Evolutionary conservation across 495 filamentous ascomycete species (phyloP).

Genomic region (Halenospora varia): DNA sequence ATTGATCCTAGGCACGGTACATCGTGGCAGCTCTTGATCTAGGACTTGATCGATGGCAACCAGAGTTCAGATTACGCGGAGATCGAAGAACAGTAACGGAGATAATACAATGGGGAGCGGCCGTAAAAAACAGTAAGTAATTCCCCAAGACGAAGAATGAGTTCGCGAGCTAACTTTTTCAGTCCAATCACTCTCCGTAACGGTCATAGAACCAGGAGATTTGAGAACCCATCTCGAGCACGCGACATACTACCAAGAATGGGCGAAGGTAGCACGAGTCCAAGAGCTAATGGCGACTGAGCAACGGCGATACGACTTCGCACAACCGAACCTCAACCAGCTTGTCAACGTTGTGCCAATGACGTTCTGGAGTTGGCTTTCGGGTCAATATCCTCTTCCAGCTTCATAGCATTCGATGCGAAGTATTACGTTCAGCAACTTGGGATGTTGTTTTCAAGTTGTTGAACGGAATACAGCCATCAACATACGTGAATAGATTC

Average conservation of each 20-base stretch:
- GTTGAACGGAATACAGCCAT: no score
- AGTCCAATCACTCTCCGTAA: constrained; percentile 11
- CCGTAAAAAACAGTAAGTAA: constrained; percentile 19
- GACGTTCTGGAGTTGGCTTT: constrained; percentile 41
- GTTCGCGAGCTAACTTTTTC: neutral
- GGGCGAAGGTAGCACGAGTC: constrained; percentile 17
- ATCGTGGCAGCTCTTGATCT: constrained; percentile 58
- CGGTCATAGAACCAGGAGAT: constrained; percentile 18
- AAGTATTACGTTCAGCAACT: no score
- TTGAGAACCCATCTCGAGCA: constrained; percentile 18
- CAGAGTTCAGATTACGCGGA: constrained; percentile 61
- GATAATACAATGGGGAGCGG: constrained; percentile 32
- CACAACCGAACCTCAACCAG: constrained; percentile 36
- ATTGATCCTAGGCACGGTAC: constrained; percentile 57
- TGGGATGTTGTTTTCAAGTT: no score
- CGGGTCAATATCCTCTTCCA: neutral
- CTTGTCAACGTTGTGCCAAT: constrained; percentile 34
- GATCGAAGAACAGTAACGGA: constrained; percentile 53
- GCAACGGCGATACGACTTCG: constrained; percentile 43
- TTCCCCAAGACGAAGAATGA: neutral
- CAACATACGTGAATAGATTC: no score
- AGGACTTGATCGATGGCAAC: constrained; percentile 57
- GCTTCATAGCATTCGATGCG: neutral
- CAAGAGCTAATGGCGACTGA: constrained; percentile 44
- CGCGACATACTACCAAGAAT: constrained; percentile 19